Percentiles rank a stretch among this genome's conserved stretches.
phyloP scores from a whole-genome alignment of 257 asterid genomes.

The Solanum habrochaites region DNA sequence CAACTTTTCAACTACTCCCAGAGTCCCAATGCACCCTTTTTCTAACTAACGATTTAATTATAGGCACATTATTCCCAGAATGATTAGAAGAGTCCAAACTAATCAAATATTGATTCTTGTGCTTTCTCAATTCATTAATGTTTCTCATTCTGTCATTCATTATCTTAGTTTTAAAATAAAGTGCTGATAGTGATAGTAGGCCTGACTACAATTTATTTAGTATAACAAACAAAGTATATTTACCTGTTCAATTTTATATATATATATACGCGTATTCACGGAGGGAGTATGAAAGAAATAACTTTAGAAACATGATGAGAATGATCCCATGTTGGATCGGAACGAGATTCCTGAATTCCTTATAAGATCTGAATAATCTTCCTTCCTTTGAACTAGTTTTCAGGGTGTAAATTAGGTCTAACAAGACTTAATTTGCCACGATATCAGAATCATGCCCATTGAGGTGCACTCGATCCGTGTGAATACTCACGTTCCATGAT shows the following conservation, averaged over 20 bases:
- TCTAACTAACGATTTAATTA: background rate
- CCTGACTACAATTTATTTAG: background rate
- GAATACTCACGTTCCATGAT: background rate
- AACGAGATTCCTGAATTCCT: background rate
- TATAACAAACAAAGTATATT: background rate
- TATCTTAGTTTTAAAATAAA: background rate
- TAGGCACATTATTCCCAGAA: background rate
- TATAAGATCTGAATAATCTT: background rate
- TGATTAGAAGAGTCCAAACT: slow-evolving; percentile 4
- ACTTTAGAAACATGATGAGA: background rate
- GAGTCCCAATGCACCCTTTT: background rate
- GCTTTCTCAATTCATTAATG: background rate
- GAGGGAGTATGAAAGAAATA: background rate
- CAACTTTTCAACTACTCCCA: slow-evolving; percentile 1
- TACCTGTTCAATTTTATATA: background rate
- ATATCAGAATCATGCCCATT: background rate
- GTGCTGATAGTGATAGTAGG: background rate
- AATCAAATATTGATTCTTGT: background rate
- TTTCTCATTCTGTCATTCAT: background rate
- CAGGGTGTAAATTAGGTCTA: background rate
- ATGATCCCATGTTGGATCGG: background rate
- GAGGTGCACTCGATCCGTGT: background rate
- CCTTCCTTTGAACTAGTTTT: too few relatives aligned
- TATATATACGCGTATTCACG: background rate
- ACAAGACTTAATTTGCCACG: too few relatives aligned